These are phyloP conservation scores for Tarenaya hassleriana DNA, from an alignment of 345 rosid genomes.

Conservation along the genomic window DNA sequence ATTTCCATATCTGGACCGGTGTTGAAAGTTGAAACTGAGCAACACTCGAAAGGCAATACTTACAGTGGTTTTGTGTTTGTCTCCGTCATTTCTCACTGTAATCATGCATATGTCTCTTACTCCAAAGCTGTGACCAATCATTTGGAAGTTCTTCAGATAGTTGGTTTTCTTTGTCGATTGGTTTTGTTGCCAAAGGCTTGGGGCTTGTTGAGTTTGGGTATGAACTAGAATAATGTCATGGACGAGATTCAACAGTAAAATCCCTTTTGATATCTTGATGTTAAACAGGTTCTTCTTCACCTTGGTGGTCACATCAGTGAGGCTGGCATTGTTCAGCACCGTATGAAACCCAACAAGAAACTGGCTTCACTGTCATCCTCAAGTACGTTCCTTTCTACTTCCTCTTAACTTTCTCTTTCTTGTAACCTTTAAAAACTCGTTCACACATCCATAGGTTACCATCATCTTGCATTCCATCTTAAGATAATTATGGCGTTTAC, in stretches of 20 bases:
- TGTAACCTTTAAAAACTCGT: too few relatives aligned
- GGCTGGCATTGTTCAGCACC: constrained; percentile 67
- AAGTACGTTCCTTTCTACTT: not conserved
- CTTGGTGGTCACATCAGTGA: constrained; percentile 86
- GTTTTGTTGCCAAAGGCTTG: too few relatives aligned
- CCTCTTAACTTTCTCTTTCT: too few relatives aligned
- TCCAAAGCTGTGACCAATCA: too few relatives aligned
- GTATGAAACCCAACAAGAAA: constrained; percentile 64
- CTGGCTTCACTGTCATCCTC: not conserved
- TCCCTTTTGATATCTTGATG: constrained; percentile 12
- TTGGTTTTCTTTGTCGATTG: too few relatives aligned
- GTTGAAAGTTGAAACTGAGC: constrained; percentile 83
- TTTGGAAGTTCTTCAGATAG: too few relatives aligned
- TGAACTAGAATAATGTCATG: not conserved
- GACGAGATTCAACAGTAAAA: not conserved
- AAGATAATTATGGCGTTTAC: too few relatives aligned
- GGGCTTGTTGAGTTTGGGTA: too few relatives aligned
- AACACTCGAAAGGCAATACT: constrained; percentile 86
- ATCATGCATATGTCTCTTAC: not conserved
- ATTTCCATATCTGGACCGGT: constrained; percentile 59
- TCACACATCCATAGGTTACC: too few relatives aligned
- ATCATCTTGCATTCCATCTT: too few relatives aligned
- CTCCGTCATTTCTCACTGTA: constrained; percentile 1
- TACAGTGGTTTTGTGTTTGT: constrained; percentile 47
- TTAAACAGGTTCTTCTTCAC: constrained; percentile 74